Base-by-base conservation (phyloP, 441 rosid species). In the Mallotus repandus region DNA sequence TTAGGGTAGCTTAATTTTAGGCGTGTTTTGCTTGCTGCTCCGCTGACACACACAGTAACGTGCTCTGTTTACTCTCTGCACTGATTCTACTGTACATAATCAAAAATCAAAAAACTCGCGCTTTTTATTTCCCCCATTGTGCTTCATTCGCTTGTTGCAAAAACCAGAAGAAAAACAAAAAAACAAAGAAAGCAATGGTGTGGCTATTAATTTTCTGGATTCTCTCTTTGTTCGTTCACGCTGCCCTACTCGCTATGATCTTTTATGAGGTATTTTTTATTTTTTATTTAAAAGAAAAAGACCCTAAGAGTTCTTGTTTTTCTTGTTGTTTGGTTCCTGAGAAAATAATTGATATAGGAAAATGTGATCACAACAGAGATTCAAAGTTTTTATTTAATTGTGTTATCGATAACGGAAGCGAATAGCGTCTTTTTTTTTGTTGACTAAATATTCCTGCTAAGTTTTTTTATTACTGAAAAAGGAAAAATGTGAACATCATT, bases 151-250 rank as follows among this genome's bases (percentile, higher is more conserved):
- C 9, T 53, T 53, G 32, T 29, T 29, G 32, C 13, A 15, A 29
- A 3, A 19, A 55, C 22, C 60, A 1, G 6, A 53, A 71, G 32
- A 29, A 29, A 29, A 29, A 29, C 32, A 2, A 29, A 29, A 25
- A 29, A 29, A 29, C 32, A 29, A 29, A 29, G 32, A 29, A 2
- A 29, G 32, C 32, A 66, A 88, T 88, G 91, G 84, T 79, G 66
- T 87, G 87, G 91, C 82, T 81, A 54, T 77, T 89, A 80, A 46
- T 87, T 61, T 79, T 89, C 68, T 88, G 92, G 92, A 58, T 91
- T 69, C 76, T 88, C 75, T 83, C 81, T 69, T 80, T 85, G 65
- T 68, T 84, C 78, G 35, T 80, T 63, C 84, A 80, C 79, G 69
- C 86, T 66, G 88, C 89, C 57, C 88, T 90, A 66, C 68, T 89